Conservation (phyloP, 768 basidiomycete species). For the Phlebiopsis flavidoalba region DNA sequence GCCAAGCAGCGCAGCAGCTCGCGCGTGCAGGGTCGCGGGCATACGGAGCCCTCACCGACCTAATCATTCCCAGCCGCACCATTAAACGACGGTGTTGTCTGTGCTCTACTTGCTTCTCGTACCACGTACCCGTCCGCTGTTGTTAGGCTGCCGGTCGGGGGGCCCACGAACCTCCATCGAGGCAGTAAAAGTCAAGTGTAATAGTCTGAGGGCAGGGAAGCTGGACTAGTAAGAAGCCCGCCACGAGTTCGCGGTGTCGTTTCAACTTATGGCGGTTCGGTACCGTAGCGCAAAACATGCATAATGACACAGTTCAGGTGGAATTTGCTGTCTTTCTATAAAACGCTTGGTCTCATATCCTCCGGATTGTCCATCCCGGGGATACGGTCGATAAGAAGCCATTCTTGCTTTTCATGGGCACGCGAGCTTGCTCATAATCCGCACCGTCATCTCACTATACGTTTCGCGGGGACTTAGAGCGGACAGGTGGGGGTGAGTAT, state of each 20-base stretch:
- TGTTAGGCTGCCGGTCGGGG: constrained; percentile 42
- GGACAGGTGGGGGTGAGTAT: too few relatives aligned
- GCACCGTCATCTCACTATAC: constrained; percentile 90
- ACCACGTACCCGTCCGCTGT: constrained; percentile 58
- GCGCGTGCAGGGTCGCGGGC: constrained; percentile 37
- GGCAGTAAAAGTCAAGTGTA: constrained; percentile 36
- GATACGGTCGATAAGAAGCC: constrained; percentile 81
- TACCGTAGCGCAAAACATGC: not conserved
- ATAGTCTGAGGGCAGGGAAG: constrained; percentile 24
- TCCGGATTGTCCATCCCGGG: constrained; percentile 88
- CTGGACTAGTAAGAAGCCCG: constrained; percentile 37
- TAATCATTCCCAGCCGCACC: constrained; percentile 62
- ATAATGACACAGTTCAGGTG: constrained; percentile 45
- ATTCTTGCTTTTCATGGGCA: constrained; percentile 84
- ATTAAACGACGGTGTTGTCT: constrained; percentile 65
- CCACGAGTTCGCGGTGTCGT: constrained; percentile 71
- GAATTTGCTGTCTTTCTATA: constrained; percentile 90
- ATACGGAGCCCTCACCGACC: constrained; percentile 70
- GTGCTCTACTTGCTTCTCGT: constrained; percentile 64
- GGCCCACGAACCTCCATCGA: constrained; percentile 25
- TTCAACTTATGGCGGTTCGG: too few relatives aligned
- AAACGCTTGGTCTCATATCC: constrained; percentile 67
- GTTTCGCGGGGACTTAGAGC: too few relatives aligned
- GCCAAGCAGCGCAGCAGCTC: constrained; percentile 27
- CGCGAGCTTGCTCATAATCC: constrained; percentile 79